Base-by-base conservation (phyloP, 139 green algal species). In the Marvania coccoides region DNA sequence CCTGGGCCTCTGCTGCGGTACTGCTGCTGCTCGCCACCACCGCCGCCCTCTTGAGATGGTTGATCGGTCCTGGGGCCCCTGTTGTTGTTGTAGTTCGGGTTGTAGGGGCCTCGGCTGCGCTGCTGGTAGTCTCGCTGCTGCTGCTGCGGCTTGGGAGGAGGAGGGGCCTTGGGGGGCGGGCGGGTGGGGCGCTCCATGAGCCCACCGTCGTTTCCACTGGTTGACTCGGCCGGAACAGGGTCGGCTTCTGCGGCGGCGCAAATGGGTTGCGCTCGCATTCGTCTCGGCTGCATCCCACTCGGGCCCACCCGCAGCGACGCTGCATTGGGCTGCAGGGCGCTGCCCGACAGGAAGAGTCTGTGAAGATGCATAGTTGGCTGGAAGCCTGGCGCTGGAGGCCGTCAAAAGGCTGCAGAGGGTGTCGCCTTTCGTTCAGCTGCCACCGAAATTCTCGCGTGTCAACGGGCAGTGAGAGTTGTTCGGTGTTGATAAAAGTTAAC, bases 141-240 rank as follows among this genome's bases (percentile, higher is more conserved):
- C n/a, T n/a, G n/a, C n/a, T n/a, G n/a, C n/a, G n/a, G n/a, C n/a
- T n/a, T n/a, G n/a, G n/a, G n/a, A n/a, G n/a, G n/a, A n/a, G n/a
- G n/a, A n/a, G n/a, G n/a, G n/a, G n/a, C n/a, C n/a, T n/a, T n/a
- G n/a, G 57, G 57, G 26, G 57, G 57, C 19, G 57, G 57, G 15
- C 57, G n/a, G 23, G 30, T 64, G 19, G 57, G 57, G 29, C 57
- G 47, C 24, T 58, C 57, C 26, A 64, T n/a, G 28, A 64, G 26
- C 23, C 29, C 24, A 55, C 23, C n/a, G 13, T 64, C 57, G 31
- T 26, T 19, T 31, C 54, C 54, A n/a, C 13, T 23, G 10, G 54
- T 23, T 34, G 54, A 61, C 14, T n/a, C 54, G n/a, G 19, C 23
- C 12, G 54, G 23, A 5, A 12, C 6, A 61, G 24, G 42, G 19